phyloP scores from a whole-genome alignment of 2,329 filamentous ascomycete species.

The Curvularia eragrostidis region DNA sequence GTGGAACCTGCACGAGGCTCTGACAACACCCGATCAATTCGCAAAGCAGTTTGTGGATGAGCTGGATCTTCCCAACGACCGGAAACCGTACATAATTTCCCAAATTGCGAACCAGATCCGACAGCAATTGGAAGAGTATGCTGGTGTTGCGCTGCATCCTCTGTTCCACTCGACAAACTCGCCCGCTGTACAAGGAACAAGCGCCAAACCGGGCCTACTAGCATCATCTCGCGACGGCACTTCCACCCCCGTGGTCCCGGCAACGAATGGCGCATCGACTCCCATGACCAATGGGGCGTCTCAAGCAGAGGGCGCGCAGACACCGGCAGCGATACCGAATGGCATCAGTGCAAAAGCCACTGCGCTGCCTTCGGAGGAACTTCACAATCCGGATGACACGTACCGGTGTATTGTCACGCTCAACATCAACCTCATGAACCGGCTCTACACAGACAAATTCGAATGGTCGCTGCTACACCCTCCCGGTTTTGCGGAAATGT shows the following conservation, averaged over 20 bases:
- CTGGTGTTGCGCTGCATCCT: constrained; percentile 90
- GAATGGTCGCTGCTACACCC: constrained; percentile 96
- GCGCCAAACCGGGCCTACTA: constrained; percentile 43
- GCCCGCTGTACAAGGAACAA: constrained; percentile 39
- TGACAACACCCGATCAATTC: constrained; percentile 95
- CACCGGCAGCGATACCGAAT: constrained; percentile 56
- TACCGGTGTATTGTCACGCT: constrained; percentile 92
- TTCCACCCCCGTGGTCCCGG: constrained; percentile 54
- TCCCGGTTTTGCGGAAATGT: constrained; percentile 87
- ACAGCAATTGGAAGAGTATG: constrained; percentile 94
- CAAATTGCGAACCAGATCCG: constrained; percentile 94
- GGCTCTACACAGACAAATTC: constrained; percentile 95
- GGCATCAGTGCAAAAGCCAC: constrained; percentile 75
- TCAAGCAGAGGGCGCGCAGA: constrained; percentile 52
- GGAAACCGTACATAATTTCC: constrained; percentile 67
- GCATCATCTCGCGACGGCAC: constrained; percentile 60
- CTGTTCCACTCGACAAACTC: constrained; percentile 73
- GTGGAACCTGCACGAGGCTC: constrained; percentile 95
- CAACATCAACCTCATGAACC: constrained; percentile 89
- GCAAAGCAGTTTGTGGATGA: constrained; percentile 91
- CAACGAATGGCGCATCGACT: constrained; percentile 64
- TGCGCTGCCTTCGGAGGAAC: constrained; percentile 69
- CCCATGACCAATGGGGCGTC: constrained; percentile 56
- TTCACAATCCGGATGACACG: constrained; percentile 88
- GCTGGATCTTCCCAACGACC: constrained; percentile 82